Evolutionary conservation across 1,284 basidiomycete species (phyloP).

Genomic region (Trametes hirsuta): DNA sequence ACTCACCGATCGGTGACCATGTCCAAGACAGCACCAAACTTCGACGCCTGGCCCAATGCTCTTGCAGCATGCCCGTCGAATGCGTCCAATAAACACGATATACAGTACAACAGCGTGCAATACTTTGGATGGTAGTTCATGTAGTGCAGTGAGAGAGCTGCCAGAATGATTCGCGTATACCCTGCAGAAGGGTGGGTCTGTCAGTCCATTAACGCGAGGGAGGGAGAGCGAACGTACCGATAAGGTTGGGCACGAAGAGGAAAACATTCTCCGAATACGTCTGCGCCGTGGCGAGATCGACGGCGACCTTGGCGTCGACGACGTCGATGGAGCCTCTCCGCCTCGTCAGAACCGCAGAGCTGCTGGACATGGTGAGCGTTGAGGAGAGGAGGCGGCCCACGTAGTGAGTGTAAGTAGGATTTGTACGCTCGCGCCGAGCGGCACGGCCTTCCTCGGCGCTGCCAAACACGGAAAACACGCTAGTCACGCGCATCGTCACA

Average conservation of each 20-base stretch:
- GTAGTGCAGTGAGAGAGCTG: slow-evolving; percentile 87
- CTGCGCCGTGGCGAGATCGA: slow-evolving; percentile 84
- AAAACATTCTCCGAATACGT: slow-evolving; percentile 91
- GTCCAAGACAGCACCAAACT: slow-evolving; percentile 97
- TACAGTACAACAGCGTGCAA: slow-evolving; percentile 88
- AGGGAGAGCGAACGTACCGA: slow-evolving; percentile 58
- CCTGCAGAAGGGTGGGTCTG: slow-evolving; percentile 43
- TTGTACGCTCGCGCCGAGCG: slow-evolving; percentile 17
- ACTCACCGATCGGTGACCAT: slow-evolving; percentile 99
- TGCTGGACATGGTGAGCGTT: slow-evolving; percentile 31
- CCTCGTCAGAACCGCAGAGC: slow-evolving; percentile 24
- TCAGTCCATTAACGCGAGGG: slow-evolving; percentile 3
- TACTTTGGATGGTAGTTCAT: slow-evolving; percentile 96
- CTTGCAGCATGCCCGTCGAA: slow-evolving; percentile 96
- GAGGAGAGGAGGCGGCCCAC: slow-evolving; percentile 20
- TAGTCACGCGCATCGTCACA: slow-evolving; percentile 10
- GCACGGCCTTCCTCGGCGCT: slow-evolving; percentile 13
- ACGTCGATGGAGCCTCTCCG: slow-evolving; percentile 52
- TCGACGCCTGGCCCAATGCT: slow-evolving; percentile 86
- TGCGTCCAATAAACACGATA: slow-evolving; percentile 95
- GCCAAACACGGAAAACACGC: slow-evolving; percentile 11
- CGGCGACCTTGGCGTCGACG: slow-evolving; percentile 78
- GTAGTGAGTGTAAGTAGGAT: slow-evolving; percentile 17
- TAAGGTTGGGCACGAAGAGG: slow-evolving; percentile 95
- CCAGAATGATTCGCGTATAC: slow-evolving; percentile 90